Percentiles rank a stretch among this genome's conserved stretches.
phyloP scores from a whole-genome alignment of 441 rosid genomes.

The Mallotus repandus region DNA sequence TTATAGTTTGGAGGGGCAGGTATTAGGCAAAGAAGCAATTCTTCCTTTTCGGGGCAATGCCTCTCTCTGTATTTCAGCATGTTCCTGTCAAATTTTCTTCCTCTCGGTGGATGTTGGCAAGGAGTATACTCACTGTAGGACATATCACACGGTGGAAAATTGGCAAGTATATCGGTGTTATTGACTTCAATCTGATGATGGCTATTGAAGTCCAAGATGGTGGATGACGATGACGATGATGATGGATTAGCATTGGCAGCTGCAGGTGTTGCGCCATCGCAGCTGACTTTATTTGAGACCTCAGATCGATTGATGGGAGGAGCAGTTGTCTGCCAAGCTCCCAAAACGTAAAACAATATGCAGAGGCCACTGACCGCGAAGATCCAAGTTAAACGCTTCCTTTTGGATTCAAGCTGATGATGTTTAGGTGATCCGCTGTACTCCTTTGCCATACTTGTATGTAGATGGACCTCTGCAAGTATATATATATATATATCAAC shows the following conservation, averaged over 20 bases:
- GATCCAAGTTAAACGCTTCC: conserved; percentile 70
- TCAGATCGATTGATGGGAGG: conserved; percentile 40
- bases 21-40: conserved; percentile 65
- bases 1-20: conserved; percentile 95
- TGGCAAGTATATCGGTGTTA: conserved; percentile 35
- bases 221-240: conserved; percentile 1
- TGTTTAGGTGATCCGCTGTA: conserved; percentile 60
- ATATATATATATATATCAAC: too few species aligned
- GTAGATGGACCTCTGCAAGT: conserved; percentile 11
- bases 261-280: conserved; percentile 37
- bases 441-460: conserved; percentile 56
- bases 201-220: conserved; percentile 60
- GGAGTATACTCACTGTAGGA: conserved; percentile 83
- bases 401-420: conserved; percentile 57
- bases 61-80: conserved; percentile 91
- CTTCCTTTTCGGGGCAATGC: conserved; percentile 81
- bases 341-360: conserved; percentile 69
- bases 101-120: conserved; percentile 71
- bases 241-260: conserved; percentile 23
- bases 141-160: conserved; percentile 66
- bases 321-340: conserved; percentile 72
- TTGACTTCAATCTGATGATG: conserved; percentile 61
- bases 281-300: conserved; percentile 40
- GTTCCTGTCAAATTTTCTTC: conserved; percentile 66
- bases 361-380: conserved; percentile 81